Evolutionary conservation across 2,329 filamentous ascomycete genomes (phyloP).

Genomic region (Alternaria conjuncta): DNA sequence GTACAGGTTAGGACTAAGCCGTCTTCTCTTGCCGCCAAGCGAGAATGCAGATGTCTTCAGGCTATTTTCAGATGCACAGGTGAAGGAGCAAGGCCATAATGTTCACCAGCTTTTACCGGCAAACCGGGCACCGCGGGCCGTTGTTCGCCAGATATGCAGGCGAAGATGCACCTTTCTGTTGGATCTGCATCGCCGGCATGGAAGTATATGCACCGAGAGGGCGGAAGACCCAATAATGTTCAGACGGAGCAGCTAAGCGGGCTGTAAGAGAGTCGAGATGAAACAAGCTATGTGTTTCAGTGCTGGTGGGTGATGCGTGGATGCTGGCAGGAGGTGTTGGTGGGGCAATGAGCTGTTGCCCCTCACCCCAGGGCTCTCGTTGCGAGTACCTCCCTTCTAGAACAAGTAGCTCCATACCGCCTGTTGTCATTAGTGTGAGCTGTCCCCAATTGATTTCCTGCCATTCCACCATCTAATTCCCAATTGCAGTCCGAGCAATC

Average conservation of each 20-base stretch:
- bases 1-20: not conserved
- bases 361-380: conserved; percentile 20
- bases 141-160: conserved; percentile 15
- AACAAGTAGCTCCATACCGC: conserved; percentile 15
- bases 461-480: not conserved
- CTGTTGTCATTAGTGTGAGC: conserved; percentile 13
- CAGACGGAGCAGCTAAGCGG: conserved; percentile 6
- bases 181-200: not conserved
- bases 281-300: conserved; percentile 25
- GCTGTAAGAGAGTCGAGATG: conserved; percentile 19
- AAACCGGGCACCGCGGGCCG: not conserved
- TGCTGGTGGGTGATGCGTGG: conserved; percentile 16
- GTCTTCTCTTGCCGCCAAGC: not conserved
- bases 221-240: conserved; percentile 6
- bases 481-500: conserved; percentile 1
- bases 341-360: conserved; percentile 25
- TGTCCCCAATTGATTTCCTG: not conserved
- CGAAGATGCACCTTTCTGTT: conserved; percentile 1
- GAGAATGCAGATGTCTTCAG: not conserved
- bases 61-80: not conserved
- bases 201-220: not conserved
- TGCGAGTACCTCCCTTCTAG: conserved; percentile 16
- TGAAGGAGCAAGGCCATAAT: not conserved
- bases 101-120: not conserved
- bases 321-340: conserved; percentile 18